These are phyloP conservation scores for Nakazawaea wyomingensis DNA, from an alignment of 805 yeast species.

Conservation along the genomic window DNA sequence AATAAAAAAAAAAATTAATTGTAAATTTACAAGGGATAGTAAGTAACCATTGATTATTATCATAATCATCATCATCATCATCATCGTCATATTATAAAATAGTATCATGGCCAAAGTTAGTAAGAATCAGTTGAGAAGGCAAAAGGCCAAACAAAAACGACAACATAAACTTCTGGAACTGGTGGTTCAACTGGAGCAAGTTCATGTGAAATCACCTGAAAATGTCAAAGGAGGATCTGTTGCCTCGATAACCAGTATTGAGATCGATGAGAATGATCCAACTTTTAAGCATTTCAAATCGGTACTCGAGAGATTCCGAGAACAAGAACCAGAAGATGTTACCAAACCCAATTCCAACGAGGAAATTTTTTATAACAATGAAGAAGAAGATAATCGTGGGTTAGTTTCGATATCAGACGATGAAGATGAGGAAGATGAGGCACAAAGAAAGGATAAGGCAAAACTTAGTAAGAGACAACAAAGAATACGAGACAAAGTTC, in stretches of 20 bases:
- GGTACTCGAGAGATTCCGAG: constrained; percentile 31
- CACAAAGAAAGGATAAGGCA: constrained; percentile 15
- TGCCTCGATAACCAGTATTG: constrained; percentile 13
- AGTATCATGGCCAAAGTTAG: constrained; percentile 29
- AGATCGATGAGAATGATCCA: constrained; percentile 12
- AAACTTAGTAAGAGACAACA: constrained; percentile 44
- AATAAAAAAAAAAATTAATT: too few relatives aligned
- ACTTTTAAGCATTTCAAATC: constrained; percentile 23
- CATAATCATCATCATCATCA: too few relatives aligned
- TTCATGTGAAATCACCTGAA: constrained; percentile 1
- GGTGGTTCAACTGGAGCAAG: constrained; percentile 13
- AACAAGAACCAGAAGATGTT: constrained; percentile 17
- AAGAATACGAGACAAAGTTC: constrained; percentile 48
- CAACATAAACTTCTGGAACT: constrained; percentile 16
- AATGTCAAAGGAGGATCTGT: constrained; percentile 15
- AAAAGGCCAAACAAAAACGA: constrained; percentile 37
- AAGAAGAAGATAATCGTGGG: constrained; percentile 15
- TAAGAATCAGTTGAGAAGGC: constrained; percentile 52
- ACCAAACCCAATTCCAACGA: constrained; percentile 18
- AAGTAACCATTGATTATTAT: too few relatives aligned
- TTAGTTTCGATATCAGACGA: constrained; percentile 7
- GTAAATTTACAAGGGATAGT: too few relatives aligned
- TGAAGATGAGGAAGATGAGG: constrained; percentile 19
- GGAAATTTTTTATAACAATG: constrained; percentile 19
- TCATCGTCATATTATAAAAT: too few relatives aligned